These are phyloP conservation scores for Lipomyces spencermartinsiae DNA, from an alignment of 805 yeast species.

Conservation along the genomic window DNA sequence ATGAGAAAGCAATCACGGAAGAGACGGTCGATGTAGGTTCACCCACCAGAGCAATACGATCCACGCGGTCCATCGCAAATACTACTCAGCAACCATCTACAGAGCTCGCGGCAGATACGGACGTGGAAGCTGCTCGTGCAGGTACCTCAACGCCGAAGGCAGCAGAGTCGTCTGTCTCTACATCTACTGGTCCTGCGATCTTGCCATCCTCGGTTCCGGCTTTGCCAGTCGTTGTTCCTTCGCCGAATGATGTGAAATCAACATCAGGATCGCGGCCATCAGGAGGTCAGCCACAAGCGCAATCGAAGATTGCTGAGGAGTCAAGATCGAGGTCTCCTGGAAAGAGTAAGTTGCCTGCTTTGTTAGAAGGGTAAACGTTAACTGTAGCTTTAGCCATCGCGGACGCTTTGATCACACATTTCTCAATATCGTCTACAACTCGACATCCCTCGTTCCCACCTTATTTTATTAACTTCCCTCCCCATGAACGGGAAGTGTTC, in stretches of 20 bases:
- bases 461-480: constrained; percentile 32
- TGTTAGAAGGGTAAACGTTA: not conserved
- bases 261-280: constrained; percentile 6
- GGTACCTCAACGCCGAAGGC: constrained; percentile 2
- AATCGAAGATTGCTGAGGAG: constrained; percentile 29
- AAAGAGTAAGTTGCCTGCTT: constrained; percentile 20
- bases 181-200: constrained; percentile 12
- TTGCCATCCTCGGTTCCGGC: constrained; percentile 28
- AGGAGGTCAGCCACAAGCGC: constrained; percentile 4
- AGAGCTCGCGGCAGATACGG: not conserved
- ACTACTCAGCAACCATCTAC: not conserved
- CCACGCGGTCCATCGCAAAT: not conserved
- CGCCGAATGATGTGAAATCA: constrained; percentile 7
- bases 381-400: constrained; percentile 16
- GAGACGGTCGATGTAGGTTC: not conserved
- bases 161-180: not conserved
- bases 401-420: constrained; percentile 35
- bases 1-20: constrained; percentile 4
- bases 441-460: constrained; percentile 25
- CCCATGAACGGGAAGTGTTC: constrained; percentile 31
- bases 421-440: constrained; percentile 26
- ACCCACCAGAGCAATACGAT: constrained; percentile 7
- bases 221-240: constrained; percentile 27
- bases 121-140: not conserved
- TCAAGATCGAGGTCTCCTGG: constrained; percentile 29